These are phyloP conservation scores for Chlamydomonas incerta DNA, from an alignment of 139 green algal species.

Conservation along the genomic window DNA sequence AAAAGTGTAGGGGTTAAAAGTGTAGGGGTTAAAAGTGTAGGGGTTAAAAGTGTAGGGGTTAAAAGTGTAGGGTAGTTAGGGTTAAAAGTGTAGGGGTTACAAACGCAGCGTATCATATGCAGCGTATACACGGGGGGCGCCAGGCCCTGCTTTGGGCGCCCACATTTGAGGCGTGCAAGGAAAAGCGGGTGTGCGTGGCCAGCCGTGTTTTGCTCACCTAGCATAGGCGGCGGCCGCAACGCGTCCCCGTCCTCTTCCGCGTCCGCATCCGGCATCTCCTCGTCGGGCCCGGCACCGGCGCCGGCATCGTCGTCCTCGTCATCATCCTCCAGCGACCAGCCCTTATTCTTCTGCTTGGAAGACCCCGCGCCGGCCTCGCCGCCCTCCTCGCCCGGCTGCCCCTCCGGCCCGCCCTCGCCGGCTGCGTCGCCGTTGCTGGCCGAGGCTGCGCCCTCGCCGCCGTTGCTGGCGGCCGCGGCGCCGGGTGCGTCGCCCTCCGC, in stretches of 20 bases:
- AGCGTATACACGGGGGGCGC: no score
- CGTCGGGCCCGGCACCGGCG: neutral
- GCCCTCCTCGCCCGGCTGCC: neutral
- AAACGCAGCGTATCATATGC: no score
- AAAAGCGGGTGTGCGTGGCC: neutral
- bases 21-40: no score
- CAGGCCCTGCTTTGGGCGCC: no score
- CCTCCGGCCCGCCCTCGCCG: neutral
- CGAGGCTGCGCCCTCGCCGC: neutral
- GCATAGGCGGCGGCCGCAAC: neutral
- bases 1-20: no score
- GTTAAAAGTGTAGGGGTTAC: no score
- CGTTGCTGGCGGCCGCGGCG: neutral
- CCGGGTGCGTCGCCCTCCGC: neutral
- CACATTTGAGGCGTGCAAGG: neutral
- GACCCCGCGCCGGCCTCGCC: neutral
- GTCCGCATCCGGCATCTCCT: slow-evolving; percentile 11
- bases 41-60: no score
- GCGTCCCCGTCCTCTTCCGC: neutral
- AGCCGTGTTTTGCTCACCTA: no score
- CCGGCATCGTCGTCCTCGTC: slow-evolving; percentile 66
- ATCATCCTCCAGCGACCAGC: slow-evolving; percentile 78
- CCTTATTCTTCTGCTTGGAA: slow-evolving; percentile 43
- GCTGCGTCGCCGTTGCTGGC: neutral
- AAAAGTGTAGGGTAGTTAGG: no score